phyloP scores from a whole-genome alignment of 139 green algal genomes.

The Gonium pectorale region DNA sequence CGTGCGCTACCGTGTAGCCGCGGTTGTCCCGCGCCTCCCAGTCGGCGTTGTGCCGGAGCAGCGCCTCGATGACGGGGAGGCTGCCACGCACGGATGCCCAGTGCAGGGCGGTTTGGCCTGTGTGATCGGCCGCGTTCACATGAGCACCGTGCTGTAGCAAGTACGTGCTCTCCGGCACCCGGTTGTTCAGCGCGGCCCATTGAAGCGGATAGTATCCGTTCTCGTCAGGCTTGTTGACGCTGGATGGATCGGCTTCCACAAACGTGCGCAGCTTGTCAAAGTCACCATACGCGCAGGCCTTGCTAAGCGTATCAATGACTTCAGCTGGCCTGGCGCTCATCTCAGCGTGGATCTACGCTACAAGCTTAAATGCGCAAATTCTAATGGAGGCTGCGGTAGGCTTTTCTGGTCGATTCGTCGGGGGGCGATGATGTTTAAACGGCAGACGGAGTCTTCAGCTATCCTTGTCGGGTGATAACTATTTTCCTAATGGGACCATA shows the following conservation, averaged over 20 bases:
- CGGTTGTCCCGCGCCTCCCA: conserved; percentile 67
- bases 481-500: too few species aligned
- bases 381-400: too few species aligned
- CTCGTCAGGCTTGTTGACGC: conserved; percentile 73
- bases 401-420: too few species aligned
- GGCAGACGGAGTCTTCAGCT: too few species aligned
- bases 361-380: too few species aligned
- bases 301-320: conserved; percentile 22
- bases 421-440: too few species aligned
- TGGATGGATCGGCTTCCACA: conserved; percentile 61
- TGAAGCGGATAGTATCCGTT: conserved; percentile 75
- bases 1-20: conserved; percentile 87
- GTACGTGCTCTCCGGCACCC: conserved; percentile 74
- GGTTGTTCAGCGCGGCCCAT: conserved; percentile 97
- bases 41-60: conserved; percentile 76
- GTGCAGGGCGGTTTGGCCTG: conserved; percentile 90
- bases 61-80: conserved; percentile 78
- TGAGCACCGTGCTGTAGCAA: conserved; percentile 76
- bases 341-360: too few species aligned
- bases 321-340: too few species aligned
- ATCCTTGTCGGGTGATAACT: too few species aligned
- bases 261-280: conserved; percentile 78
- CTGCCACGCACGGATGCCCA: conserved; percentile 87
- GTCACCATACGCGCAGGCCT: conserved; percentile 88
- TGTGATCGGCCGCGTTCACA: conserved; percentile 78